Evolutionary conservation across 139 green algal genomes (phyloP), one percentile per base, ranked within the genome.

Genomic region (Spirogloea muscicola): DNA sequence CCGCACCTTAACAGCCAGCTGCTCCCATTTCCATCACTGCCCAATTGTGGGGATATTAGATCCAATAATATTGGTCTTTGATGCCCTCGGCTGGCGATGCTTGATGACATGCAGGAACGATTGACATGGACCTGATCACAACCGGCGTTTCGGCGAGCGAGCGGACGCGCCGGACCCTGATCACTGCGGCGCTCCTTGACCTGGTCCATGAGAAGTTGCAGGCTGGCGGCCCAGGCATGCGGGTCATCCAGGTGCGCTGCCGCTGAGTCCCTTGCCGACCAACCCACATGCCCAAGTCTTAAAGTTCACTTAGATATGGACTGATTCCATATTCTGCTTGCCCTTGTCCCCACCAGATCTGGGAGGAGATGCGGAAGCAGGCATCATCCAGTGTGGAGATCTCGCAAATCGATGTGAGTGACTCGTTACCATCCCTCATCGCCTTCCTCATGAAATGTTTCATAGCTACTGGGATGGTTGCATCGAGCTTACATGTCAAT

Each of bases 71-170:
- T n/a, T n/a, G n/a, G n/a, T n/a, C n/a, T n/a, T n/a, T n/a, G n/a
- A n/a, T n/a, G n/a, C n/a, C n/a, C n/a, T n/a, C n/a, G n/a, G 21
- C 21, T 55, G 21, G 21, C 46, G 21, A 52, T 52, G 43, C 13
- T 16, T 10, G 10, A n/a, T n/a, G 43, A 10, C 43, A 52, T 29
- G 18, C 18, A 13, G 2, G 57, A 7, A 5, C 33, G 21, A 64
- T 64, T 3, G 3, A 64, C 57, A 64, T 64, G 57, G 57, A 65
- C 3, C 57, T 65, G 1, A 65, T 65, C 18, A 65, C 57, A 18
- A 65, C 3, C 1, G 57, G 57, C 4, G 21, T 64, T 27, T 64
- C 67, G 0, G 67, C 67, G 1, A 75, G 51, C 37, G 67, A 75
- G 52, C 2, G 67, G 9, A 21, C 44, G 16, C 63, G 64, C 48